Base-by-base conservation (phyloP, 2,329 filamentous ascomycete species). In the Calonectria ilicicola region DNA sequence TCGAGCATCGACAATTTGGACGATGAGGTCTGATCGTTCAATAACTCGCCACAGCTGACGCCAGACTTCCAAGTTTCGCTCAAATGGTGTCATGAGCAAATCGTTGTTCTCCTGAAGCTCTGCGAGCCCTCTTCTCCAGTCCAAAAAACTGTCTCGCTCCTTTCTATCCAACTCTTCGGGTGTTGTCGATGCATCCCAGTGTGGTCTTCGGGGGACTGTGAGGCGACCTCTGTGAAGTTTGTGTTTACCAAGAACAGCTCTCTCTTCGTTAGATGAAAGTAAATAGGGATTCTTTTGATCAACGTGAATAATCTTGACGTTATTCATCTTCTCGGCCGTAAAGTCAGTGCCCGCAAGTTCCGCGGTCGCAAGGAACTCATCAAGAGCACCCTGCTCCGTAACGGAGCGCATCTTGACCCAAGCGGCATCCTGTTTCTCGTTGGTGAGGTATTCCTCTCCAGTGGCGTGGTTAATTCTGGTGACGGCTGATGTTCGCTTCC, bases 381-480 rank as follows among this genome's bases (percentile, higher is more conserved):
- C 97, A 74, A 99, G 91, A 53, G 96, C 96, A 78, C 93, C 96
- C 85, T 99, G 97, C 87, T 99, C 95, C 6, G 97, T 99, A 78
- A 99, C 94, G 83, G 95, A 98, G 87, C 96, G 95, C 97, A 99
- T 98, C 89, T 98, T 99, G 82, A 98, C 95, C 95, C 96, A 99
- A 78, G 95, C 90, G 42, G 96, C 97, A 86, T 98, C 96, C 83
- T 97, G 93, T 79, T 92, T 93, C 76, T 94, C 93, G 83, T 98
- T 98, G 62, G 95, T 97, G 80, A 98, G 92, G 84, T 99, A 99
- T 88, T 93, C 92, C 83, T 97, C 94, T 82, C 95, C 95, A 26
- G 94, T 95, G 29, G 91, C 89, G 80, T 96, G 91, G 83, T 95
- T 92, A 75, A 95, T 93, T 81, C 94, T 91, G 27, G 88, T 89